Base-by-base conservation (phyloP, 192 early-diverging fungal genomes). In the Coemansia sp. region DNA sequence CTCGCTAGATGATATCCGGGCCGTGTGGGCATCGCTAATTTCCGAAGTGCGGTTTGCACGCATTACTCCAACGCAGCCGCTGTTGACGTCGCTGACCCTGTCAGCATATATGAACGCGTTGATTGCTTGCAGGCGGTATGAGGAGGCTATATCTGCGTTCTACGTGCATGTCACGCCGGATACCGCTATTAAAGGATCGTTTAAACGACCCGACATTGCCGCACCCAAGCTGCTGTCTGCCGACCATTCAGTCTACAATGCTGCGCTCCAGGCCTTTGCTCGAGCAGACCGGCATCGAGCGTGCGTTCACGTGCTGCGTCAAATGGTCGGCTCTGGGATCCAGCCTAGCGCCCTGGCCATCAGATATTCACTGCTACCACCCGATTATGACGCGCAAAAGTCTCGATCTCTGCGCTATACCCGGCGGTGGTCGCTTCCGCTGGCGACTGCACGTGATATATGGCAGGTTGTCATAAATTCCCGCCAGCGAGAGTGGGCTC, bases 51-150 rank as follows among this genome's bases (percentile, higher is more conserved):
- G 41, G 29, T 48, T 66, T 8, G 8, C 63, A 8, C 36, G 25
- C 21, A 27, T 8, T 6, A 40, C 15, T n/a, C 4, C n/a, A 15
- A 26, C 20, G 29, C 45, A 35, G 14, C 41, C 40, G 26, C 55
- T 74, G 20, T 28, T 74, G 22, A 63, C 40, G 0, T 55, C 64
- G 32, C 71, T 67, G 20, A 74, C 71, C 4, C 60, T 74, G 20
- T 43, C 59, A 8, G 59, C 71, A 1, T 74, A 74, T 25, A 62
- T 74, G 54, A 56, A 66, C 23, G 71, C 71, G 20, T 60, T 74
- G 1, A 62, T 55, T 17, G 40, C 19, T 27, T 74, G 71, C 48
- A 46, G 39, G 31, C 43, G 31, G 21, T 63, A 74, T 47, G 46
- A 53, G 23, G 52, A 55, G 1, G 71, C 71, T 8, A 36, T 63